Evolutionary conservation across 2,329 filamentous ascomycete genomes (phyloP), one percentile per base, ranked within the genome.

Genomic region (Coniella lustricola): DNA sequence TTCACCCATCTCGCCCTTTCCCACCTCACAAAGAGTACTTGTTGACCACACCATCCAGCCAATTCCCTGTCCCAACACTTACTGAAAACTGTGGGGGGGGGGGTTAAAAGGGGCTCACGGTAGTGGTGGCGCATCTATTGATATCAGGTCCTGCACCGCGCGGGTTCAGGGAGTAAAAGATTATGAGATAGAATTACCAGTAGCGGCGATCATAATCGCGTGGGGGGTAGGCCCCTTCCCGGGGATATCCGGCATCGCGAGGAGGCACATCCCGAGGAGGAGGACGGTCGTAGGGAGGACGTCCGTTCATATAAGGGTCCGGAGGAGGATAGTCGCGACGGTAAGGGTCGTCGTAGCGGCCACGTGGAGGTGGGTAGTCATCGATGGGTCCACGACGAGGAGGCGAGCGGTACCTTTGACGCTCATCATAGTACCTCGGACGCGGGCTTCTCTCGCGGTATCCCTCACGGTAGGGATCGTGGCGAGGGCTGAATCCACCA

Each of bases 371-470:
- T 58, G 70, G 70, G 52, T 95, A 93, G 61, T 95, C 90, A 53
- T 90, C 85, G 55, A 86, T 74, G 38, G 85, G 83, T 18, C 77
- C 75, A 55, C 85, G 84, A 56, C 86, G 84, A 38, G 86, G 85
- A 53, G 89, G 88, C 49, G 87, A 89, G 50, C 88, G 84, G 61
- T 90, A 90, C 43, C 84, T 80, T 59, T 86, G 82, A 62, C 85
- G 39, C 55, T 91, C 87, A 40, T 88, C 84, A 68, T 96, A 95
- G 69, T 95, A 95, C 52, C 91, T 86, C 57, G 88, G 84, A 52
- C 85, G 84, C 49, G 85, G 85, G 61, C 88, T 91, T 60, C 90
- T 84, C 62, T 94, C 89, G 64, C 91, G 90, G 68, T 95, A 95
- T 55, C 86, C 83, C 53, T 86, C 83, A 43, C 77, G 80, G 56